Evolutionary conservation across 352 stramenopile genomes (phyloP).

Genomic region (Bremia lactucae): DNA sequence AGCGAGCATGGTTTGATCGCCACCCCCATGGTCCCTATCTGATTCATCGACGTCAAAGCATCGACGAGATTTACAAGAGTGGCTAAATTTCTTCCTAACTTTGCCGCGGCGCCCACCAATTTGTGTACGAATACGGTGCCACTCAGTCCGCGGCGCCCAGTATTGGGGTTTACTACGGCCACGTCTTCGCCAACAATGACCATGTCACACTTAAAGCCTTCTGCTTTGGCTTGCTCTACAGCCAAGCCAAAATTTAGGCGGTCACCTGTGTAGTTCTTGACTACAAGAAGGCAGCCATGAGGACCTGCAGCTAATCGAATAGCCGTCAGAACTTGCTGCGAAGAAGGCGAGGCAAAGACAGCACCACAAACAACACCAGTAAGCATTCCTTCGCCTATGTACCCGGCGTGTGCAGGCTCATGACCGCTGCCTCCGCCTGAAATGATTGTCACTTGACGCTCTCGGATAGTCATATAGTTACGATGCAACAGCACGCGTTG

Average conservation of each 20-base stretch:
- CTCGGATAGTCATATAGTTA: slow-evolving; percentile 48
- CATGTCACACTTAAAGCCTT: slow-evolving; percentile 88
- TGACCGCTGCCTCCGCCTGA: slow-evolving; percentile 81
- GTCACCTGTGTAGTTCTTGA: slow-evolving; percentile 99
- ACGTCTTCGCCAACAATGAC: slow-evolving; percentile 94
- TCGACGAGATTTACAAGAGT: slow-evolving; percentile 59
- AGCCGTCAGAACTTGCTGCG: slow-evolving; percentile 89
- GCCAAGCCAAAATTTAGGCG: slow-evolving; percentile 98
- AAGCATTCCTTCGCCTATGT: slow-evolving; percentile 93
- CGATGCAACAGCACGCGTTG: slow-evolving; percentile 67
- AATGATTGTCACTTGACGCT: slow-evolving; percentile 66
- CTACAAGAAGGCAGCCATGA: slow-evolving; percentile 90
- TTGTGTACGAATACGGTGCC: slow-evolving; percentile 97
- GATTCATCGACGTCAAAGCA: slow-evolving; percentile 33
- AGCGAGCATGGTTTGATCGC: slow-evolving; percentile 92
- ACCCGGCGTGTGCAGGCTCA: slow-evolving; percentile 94
- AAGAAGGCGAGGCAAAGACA: slow-evolving; percentile 94
- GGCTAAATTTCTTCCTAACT: slow-evolving; percentile 68
- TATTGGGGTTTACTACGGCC: slow-evolving; percentile 88
- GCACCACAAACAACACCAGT: slow-evolving; percentile 92
- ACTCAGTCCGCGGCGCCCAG: slow-evolving; percentile 91
- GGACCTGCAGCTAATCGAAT: slow-evolving; percentile 82
- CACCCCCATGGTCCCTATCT: slow-evolving; percentile 91
- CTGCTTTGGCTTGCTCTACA: slow-evolving; percentile 89
- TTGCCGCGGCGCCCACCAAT: slow-evolving; percentile 85